Evolutionary conservation across 2,329 filamentous ascomycete genomes (phyloP).

Genomic region (Stenocarpella maydis): DNA sequence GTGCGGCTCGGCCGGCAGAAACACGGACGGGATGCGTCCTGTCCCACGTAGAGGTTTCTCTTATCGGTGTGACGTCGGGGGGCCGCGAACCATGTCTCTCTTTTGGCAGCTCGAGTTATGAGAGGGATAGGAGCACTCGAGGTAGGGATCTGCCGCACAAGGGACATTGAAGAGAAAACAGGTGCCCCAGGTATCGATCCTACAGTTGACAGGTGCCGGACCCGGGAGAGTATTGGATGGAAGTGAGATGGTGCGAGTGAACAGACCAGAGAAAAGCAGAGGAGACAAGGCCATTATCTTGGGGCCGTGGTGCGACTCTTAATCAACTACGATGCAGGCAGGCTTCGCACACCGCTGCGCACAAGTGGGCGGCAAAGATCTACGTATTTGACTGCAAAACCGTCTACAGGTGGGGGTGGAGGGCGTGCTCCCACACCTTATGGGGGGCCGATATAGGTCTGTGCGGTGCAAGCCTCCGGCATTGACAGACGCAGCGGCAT

Average conservation of each 20-base stretch:
- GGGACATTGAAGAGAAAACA: neutral
- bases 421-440: neutral
- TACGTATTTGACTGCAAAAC: neutral
- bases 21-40: neutral
- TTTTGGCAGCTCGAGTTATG: neutral
- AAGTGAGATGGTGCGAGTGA: conserved; percentile 11
- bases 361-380: neutral
- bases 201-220: conserved; percentile 12
- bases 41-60: conserved; percentile 5
- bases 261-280: neutral
- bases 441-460: conserved; percentile 17
- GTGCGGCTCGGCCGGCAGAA: neutral
- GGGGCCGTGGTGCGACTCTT: neutral
- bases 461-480: conserved; percentile 17
- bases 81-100: conserved; percentile 4
- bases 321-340: conserved; percentile 1
- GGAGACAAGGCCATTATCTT: neutral
- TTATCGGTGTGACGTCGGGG: neutral
- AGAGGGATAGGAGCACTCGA: neutral
- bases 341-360: conserved; percentile 1
- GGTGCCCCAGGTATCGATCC: neutral
- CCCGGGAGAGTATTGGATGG: neutral
- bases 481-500: neutral
- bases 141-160: neutral
- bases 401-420: too few relatives aligned